These are phyloP conservation scores for Ophiocordyceps camponoti-leonardi DNA, from an alignment of 2,329 filamentous ascomycete genomes.

Conservation along the genomic window DNA sequence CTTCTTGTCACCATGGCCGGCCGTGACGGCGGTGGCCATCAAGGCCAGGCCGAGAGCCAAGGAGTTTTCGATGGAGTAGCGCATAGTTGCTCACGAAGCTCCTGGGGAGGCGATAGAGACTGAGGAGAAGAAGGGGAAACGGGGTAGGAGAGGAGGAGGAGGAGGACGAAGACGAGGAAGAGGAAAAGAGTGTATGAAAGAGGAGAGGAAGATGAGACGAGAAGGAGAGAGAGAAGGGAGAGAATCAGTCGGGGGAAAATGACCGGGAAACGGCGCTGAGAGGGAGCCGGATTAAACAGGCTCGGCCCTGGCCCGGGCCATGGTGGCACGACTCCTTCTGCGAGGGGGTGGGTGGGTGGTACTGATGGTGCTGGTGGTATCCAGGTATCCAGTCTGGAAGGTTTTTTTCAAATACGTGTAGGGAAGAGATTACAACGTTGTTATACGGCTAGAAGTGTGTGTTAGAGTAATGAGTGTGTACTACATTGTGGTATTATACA, in stretches of 20 bases:
- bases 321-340: neutral
- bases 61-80: neutral
- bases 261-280: neutral
- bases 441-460: too few relatives aligned
- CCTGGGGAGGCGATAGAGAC: neutral
- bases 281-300: neutral
- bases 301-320: neutral
- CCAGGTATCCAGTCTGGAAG: neutral
- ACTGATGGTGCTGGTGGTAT: neutral
- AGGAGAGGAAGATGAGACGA: neutral
- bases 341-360: neutral
- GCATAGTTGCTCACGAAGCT: neutral
- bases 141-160: neutral
- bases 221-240: neutral
- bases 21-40: neutral
- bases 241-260: neutral
- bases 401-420: neutral
- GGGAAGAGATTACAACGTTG: too few relatives aligned
- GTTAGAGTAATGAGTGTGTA: too few relatives aligned
- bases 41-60: constrained; percentile 1
- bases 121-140: neutral
- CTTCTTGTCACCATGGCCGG: neutral
- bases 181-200: neutral
- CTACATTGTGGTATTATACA: too few relatives aligned
- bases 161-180: neutral